Conservation (phyloP, 257 asterid genomes). For the Capsicum pubescens region DNA sequence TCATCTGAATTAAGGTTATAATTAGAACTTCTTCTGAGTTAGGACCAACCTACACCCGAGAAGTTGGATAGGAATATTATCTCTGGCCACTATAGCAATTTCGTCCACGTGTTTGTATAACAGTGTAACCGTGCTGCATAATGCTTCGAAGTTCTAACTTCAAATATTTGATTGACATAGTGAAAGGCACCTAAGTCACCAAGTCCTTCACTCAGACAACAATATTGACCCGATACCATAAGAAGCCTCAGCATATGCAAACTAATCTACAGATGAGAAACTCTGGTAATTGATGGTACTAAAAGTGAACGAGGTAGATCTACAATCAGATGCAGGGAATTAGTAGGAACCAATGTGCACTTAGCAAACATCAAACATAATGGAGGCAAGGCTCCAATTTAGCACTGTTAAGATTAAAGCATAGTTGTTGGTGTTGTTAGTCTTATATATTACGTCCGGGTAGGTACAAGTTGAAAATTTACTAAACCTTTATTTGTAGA, state of each 20-base stretch:
- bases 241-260: no score
- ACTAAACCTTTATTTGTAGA: not conserved
- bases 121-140: not conserved
- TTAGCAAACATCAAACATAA: not conserved
- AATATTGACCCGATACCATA: not conserved
- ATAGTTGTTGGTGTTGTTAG: not conserved
- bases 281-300: not conserved
- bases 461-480: not conserved
- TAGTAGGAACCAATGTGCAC: not conserved
- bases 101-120: not conserved
- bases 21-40: not conserved
- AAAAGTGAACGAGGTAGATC: not conserved
- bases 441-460: not conserved
- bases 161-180: not conserved
- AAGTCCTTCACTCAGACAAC: not conserved
- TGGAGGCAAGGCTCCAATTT: not conserved
- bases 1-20: not conserved
- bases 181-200: conserved; percentile 13
- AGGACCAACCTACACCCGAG: not conserved
- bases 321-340: not conserved
- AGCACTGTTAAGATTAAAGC: not conserved
- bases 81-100: not conserved
- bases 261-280: no score
- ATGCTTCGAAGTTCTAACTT: not conserved
- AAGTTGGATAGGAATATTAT: not conserved